Percentiles rank a stretch among this genome's conserved stretches.
Conservation (phyloP, 768 basidiomycete species). For the Xanthoconium stramineum region DNA sequence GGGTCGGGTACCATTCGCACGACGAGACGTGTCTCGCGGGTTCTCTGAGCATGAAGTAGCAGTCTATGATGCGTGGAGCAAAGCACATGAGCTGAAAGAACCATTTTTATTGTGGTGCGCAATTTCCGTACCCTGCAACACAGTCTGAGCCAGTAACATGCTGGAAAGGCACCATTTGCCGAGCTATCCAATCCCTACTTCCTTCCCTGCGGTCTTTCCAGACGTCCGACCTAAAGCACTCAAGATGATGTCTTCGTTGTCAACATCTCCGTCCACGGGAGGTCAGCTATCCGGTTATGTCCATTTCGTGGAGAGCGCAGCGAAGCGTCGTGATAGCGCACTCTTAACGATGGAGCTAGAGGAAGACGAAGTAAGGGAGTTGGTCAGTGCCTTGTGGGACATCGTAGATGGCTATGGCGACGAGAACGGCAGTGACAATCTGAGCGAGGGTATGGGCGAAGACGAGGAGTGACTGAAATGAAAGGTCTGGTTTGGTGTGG, state of each 20-base stretch:
- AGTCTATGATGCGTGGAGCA: conserved; percentile 40
- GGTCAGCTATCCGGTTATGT: conserved; percentile 52
- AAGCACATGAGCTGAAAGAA: conserved; percentile 27
- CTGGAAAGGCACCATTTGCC: conserved; percentile 43
- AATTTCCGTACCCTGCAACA: background rate
- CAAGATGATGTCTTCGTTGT: conserved; percentile 43
- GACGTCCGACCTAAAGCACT: conserved; percentile 14
- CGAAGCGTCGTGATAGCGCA: conserved; percentile 37
- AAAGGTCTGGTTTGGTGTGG: background rate
- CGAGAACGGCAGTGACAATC: conserved; percentile 21
- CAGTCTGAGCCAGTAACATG: conserved; percentile 2
- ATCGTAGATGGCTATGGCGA: conserved; percentile 46
- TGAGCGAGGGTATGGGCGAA: conserved; percentile 19
- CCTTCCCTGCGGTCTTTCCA: conserved; percentile 51
- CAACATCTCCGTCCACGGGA: conserved; percentile 39
- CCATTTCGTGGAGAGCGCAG: conserved; percentile 42
- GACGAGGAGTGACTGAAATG: conserved; percentile 13
- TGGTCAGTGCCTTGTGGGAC: conserved; percentile 58
- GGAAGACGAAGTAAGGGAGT: conserved; percentile 54
- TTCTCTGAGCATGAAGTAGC: conserved; percentile 39
- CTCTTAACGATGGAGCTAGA: conserved; percentile 41
- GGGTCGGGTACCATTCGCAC: conserved; percentile 34
- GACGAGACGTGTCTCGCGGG: conserved; percentile 59
- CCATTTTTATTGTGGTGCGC: conserved; percentile 39
- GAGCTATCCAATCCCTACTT: conserved; percentile 58